These are phyloP conservation scores for Russula foetens DNA, from an alignment of 768 basidiomycete genomes.

Conservation along the genomic window DNA sequence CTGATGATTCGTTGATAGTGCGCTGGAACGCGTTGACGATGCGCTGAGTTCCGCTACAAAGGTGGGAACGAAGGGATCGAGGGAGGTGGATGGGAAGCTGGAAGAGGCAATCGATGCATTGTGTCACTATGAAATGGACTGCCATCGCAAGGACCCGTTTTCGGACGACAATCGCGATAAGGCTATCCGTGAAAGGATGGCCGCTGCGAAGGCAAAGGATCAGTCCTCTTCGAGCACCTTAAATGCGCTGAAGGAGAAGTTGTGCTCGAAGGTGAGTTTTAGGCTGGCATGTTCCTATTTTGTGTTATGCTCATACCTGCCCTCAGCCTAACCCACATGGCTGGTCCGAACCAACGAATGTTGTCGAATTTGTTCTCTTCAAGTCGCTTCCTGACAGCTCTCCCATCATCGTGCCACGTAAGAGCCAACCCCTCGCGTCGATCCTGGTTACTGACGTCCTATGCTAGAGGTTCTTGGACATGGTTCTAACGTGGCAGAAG, in stretches of 20 bases:
- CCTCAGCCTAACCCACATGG: not conserved
- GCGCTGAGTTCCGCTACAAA: no score
- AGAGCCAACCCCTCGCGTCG: not conserved
- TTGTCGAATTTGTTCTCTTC: not conserved
- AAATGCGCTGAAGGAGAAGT: not conserved
- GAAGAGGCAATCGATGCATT: not conserved
- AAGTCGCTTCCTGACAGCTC: not conserved
- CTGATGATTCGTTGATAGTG: not conserved
- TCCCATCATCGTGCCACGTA: not conserved
- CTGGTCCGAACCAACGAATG: not conserved
- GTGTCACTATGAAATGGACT: not conserved
- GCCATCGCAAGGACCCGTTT: not conserved
- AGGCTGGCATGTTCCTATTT: not conserved
- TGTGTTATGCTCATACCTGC: not conserved
- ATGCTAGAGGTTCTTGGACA: conserved; percentile 1
- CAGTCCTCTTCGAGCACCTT: not conserved
- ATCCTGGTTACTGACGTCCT: not conserved
- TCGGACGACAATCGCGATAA: not conserved
- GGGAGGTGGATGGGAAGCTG: no score
- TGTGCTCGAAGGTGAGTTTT: not conserved
- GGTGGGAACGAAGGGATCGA: no score
- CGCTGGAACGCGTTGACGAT: not conserved
- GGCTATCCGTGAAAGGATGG: not conserved
- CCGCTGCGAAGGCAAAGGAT: not conserved
- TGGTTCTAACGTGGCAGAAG: not conserved